Evolutionary conservation across 2,329 filamentous ascomycete species (phyloP).

Genomic region (Cercospora nicotianae): DNA sequence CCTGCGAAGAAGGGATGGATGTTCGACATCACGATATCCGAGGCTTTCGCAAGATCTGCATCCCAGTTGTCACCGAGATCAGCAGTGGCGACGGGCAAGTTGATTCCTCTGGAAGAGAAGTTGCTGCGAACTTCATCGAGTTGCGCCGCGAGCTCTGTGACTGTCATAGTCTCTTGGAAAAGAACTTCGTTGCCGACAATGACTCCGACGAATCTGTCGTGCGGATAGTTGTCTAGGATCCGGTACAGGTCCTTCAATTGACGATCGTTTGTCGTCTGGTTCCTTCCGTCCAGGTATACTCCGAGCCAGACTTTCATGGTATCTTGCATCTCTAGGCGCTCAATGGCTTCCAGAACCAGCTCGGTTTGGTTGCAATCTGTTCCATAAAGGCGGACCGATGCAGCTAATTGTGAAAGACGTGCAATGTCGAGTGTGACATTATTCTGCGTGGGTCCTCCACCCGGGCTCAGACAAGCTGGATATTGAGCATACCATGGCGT

Average conservation of each 20-base stretch:
- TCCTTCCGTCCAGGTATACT: conserved; percentile 79
- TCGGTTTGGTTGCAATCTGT: conserved; percentile 98
- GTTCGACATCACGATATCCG: conserved; percentile 93
- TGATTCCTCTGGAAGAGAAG: conserved; percentile 64
- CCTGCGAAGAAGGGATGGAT: conserved; percentile 96
- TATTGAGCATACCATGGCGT: conserved; percentile 90
- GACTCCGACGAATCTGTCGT: conserved; percentile 58
- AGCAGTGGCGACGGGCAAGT: conserved; percentile 78
- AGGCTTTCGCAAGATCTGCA: conserved; percentile 62
- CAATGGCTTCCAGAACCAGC: conserved; percentile 83
- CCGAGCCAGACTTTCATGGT: conserved; percentile 89
- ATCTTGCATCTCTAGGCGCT: conserved; percentile 66
- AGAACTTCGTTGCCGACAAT: conserved; percentile 66
- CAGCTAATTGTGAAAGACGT: conserved; percentile 84
- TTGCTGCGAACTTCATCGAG: conserved; percentile 71
- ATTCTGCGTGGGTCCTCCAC: conserved; percentile 82
- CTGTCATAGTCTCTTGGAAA: conserved; percentile 65
- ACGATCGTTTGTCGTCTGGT: conserved; percentile 77
- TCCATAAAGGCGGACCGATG: conserved; percentile 84
- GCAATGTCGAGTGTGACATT: conserved; percentile 91
- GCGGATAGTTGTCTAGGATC: conserved; percentile 67
- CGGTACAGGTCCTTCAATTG: conserved; percentile 83
- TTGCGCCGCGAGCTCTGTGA: conserved; percentile 61
- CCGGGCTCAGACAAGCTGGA: conserved; percentile 67
- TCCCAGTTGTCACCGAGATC: conserved; percentile 91